Evolutionary conservation across 1,284 basidiomycete genomes (phyloP).

Genomic region (Ceratobasidium sp.): DNA sequence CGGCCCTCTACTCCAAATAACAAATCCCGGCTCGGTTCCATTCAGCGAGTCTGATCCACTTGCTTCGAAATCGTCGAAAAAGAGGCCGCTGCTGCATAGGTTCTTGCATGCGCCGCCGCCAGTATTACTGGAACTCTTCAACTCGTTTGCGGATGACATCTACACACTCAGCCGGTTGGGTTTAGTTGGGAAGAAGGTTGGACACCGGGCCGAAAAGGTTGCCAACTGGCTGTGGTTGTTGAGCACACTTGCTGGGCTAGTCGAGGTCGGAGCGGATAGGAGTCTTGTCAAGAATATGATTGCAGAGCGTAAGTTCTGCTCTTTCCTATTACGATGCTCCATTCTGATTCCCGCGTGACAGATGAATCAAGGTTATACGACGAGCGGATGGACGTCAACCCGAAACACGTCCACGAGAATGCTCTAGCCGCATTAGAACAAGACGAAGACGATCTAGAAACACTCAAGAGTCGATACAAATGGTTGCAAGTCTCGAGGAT

Average conservation of each 20-base stretch:
- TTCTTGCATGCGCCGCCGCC: slow-evolving; percentile 80
- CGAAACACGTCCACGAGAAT: slow-evolving; percentile 53
- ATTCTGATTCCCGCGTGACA: slow-evolving; percentile 9
- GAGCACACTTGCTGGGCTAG: slow-evolving; percentile 74
- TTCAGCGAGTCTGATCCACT: slow-evolving; percentile 34
- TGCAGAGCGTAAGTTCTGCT: slow-evolving; percentile 60
- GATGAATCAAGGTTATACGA: slow-evolving; percentile 60
- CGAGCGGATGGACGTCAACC: slow-evolving; percentile 64
- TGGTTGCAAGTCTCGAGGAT: slow-evolving; percentile 73
- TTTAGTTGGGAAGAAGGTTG: slow-evolving; percentile 65
- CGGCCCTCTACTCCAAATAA: slow-evolving; percentile 59
- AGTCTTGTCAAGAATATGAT: slow-evolving; percentile 68
- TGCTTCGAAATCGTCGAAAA: slow-evolving; percentile 12
- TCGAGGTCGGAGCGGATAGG: slow-evolving; percentile 79
- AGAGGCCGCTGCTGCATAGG: slow-evolving; percentile 64
- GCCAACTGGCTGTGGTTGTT: slow-evolving; percentile 85
- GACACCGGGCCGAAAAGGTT: slow-evolving; percentile 71
- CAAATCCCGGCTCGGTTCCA: slow-evolving; percentile 37
- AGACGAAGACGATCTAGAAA: slow-evolving; percentile 72
- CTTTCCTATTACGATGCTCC: slow-evolving; percentile 33
- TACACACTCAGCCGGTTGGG: slow-evolving; percentile 73
- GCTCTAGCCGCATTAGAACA: slow-evolving; percentile 60
- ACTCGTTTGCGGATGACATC: slow-evolving; percentile 76
- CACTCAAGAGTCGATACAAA: slow-evolving; percentile 71
- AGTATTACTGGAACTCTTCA: slow-evolving; percentile 76